Base-by-base conservation (phyloP, 495 filamentous ascomycete genomes). In the Penicillium arizonense region DNA sequence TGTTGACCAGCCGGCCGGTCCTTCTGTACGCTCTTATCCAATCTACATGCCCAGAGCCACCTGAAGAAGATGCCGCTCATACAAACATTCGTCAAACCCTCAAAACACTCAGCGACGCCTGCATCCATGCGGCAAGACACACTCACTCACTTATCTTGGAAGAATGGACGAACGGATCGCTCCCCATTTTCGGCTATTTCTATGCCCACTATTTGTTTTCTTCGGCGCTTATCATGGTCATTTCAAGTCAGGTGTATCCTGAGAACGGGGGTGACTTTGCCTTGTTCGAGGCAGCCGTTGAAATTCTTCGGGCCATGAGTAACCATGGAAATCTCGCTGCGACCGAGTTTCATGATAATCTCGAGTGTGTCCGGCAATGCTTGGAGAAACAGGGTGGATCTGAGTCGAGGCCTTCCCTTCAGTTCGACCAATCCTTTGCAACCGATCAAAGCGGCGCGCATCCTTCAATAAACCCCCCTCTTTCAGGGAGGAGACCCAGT, bases 151-250 rank as follows among this genome's bases (percentile, higher is more conserved):
- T 73, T 10, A 63, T 71, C n/a, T 52, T 64, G 26, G 67, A 65
- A 7, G 66, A 67, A n/a, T 73, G 70, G 68, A 56, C 61, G 1
- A 68, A 68, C 42, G 67, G 67, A 8, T 65, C 68, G 5, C 50
- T 73, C 5, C 57, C 63, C 0, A 64, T 70, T 16, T 65, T 65
- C 13, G 64, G 67, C 3, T 71, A 65, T 28, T 73, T 71, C 35
- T 67, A 67, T 44, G 59, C 68, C 0, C 70, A 73, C 13, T 70
- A 71, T 36, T 56, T 71, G 0, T 73, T 73, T 44, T 70, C 68
- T 3, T 49, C 50, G 9, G 59, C 61, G 2, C 47, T 68, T 9
- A 55, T 68, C 12, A 63, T 73, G 59, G 60, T 67, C 1, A 56
- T 70, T 0, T 73, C 67, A 10, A 66, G 66, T 20, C 57, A 65